Base-by-base conservation (phyloP, 1,139 yeast genomes). In the Hemisphaericaspora lyxosophila region DNA sequence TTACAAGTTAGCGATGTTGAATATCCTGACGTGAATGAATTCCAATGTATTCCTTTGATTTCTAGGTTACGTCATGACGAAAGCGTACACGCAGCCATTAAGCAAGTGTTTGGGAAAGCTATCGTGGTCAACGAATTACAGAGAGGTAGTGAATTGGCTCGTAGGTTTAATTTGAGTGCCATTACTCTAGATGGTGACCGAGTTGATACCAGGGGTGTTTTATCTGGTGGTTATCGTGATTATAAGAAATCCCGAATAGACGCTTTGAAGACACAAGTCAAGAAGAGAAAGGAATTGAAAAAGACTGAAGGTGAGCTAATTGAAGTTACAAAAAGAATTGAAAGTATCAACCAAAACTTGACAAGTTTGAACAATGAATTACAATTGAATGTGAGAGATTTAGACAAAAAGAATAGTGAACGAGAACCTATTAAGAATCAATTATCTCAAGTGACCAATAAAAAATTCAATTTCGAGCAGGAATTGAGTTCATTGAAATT, bases 151-250 rank as follows among this genome's bases (percentile, higher is more conserved):
- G 84, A 81, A 47, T 64, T 86, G 23, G 82, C 96, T 0, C 77
- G 77, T 39, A 62, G 67, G 6, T 78, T 70, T 53, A 78, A 78
- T 29, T 64, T 90, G 26, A 82, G 78, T 48, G 88, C 96, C 1
- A 85, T 92, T 22, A 92, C 98, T 0, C 66, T 92, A 24, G 95
- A 87, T 59, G 98, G 98, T 47, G 97, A 92, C 57, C 72, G 87
- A 48, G 88, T 88, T 32, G 95, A 88, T 50, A 78, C 77, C 35
- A 79, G 72, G 47, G 98, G 98, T 59, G 85, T 84, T 2, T 62
- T 92, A 38, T 82, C 89, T 13, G 98, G 98, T 62, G 98, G 98
- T 36, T 89, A 76, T 54, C 75, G 86, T 49, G 95, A 88, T 53
- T 75, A 73, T 46, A 75, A 78, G 48, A 67, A 66, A 33, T 83